Evolutionary conservation across 768 basidiomycete genomes (phyloP).

Genomic region (Trichaptum fuscoviolaceum): DNA sequence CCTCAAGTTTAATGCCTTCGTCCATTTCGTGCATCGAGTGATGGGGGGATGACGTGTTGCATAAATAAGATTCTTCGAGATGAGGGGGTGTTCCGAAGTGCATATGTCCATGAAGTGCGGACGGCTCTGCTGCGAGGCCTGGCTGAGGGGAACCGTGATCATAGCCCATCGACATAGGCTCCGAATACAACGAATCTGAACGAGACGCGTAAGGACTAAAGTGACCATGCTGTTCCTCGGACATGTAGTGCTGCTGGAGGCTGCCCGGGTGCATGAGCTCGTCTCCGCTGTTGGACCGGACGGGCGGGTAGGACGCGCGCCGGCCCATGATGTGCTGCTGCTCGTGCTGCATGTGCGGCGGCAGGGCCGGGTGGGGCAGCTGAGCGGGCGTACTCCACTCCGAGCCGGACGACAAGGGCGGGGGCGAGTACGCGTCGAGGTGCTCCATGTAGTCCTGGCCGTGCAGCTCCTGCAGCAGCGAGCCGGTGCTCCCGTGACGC

Average conservation of each 20-base stretch:
- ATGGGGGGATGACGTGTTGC: conserved; percentile 34
- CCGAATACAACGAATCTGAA: conserved; percentile 35
- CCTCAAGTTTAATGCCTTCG: conserved; percentile 62
- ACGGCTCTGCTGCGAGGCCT: conserved; percentile 31
- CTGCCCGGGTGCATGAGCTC: conserved; percentile 24
- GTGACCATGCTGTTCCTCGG: conserved; percentile 35
- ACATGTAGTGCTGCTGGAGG: conserved; percentile 37
- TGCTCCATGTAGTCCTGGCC: conserved; percentile 46
- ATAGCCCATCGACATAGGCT: conserved; percentile 31
- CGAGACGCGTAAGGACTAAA: conserved; percentile 25
- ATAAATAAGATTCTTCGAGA: conserved; percentile 12
- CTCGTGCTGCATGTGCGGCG: conserved; percentile 23
- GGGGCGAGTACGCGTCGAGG: conserved; percentile 21
- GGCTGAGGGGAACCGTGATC: conserved; percentile 28
- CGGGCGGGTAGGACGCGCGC: conserved; percentile 72
- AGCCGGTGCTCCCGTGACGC: conserved; percentile 34
- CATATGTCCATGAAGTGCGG: conserved; percentile 25
- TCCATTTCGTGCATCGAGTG: conserved; percentile 45
- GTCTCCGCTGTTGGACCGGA: conserved; percentile 63
- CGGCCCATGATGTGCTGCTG: conserved; percentile 47
- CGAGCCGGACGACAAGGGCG: conserved; percentile 19
- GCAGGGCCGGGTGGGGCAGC: conserved; percentile 25
- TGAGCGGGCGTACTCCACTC: conserved; percentile 18
- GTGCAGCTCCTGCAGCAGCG: conserved; percentile 70
- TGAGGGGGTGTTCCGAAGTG: conserved; percentile 22